Conservation (phyloP, 2,329 filamentous ascomycete genomes). For the Grosmannia clavigera region DNA sequence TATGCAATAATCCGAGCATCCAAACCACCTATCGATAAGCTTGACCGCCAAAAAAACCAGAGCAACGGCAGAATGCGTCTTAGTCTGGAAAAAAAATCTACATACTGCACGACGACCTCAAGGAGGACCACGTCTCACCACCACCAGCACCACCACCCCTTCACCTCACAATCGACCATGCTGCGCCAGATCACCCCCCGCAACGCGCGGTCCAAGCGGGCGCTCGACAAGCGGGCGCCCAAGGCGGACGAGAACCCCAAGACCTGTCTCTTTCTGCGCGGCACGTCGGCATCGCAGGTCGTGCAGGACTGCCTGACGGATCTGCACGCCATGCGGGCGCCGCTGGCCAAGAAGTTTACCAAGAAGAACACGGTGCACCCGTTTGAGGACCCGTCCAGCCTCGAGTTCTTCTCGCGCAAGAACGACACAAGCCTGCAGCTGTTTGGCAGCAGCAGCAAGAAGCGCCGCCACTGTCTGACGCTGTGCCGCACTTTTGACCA, state of each 20-base stretch:
- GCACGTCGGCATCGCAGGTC: constrained; percentile 71
- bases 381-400: constrained; percentile 57
- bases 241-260: constrained; percentile 86
- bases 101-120: no score
- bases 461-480: constrained; percentile 84
- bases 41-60: not conserved
- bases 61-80: not conserved
- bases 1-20: not conserved
- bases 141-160: not conserved
- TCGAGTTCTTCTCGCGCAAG: constrained; percentile 84
- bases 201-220: constrained; percentile 83
- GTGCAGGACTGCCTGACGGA: constrained; percentile 76
- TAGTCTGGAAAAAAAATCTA: not conserved
- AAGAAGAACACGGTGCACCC: constrained; percentile 89
- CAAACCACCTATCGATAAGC: not conserved
- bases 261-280: constrained; percentile 77
- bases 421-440: constrained; percentile 68
- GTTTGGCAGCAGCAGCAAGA: constrained; percentile 81
- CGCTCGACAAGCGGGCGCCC: constrained; percentile 83
- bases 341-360: constrained; percentile 77
- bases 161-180: constrained; percentile 2
- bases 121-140: not conserved
- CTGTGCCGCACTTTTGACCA: constrained; percentile 71
- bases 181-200: constrained; percentile 34
- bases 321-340: constrained; percentile 72